A percentile compares a stretch with the other conserved stretches of the same genome.
Evolutionary conservation across 2,329 filamentous ascomycete species (phyloP).

Genomic region (Drechslerella dactyloides): DNA sequence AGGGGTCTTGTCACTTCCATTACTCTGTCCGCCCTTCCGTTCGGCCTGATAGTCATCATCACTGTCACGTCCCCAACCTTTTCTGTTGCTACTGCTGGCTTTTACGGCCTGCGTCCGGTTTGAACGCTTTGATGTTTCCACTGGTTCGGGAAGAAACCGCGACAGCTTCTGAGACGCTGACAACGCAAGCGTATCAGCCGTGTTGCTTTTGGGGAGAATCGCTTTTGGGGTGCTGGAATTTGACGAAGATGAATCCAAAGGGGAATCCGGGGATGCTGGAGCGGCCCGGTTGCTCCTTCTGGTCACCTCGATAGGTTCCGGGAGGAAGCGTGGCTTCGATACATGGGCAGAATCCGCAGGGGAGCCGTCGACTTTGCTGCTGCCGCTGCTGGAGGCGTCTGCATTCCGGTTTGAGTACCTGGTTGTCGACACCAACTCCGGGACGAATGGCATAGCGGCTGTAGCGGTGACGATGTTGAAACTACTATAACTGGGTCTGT

Average conservation of each 20-base stretch:
- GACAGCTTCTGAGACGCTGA: constrained; percentile 5
- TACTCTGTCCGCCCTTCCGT: constrained; percentile 15
- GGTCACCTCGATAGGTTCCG: constrained; percentile 52
- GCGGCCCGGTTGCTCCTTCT: constrained; percentile 51
- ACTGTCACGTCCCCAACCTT: constrained; percentile 49
- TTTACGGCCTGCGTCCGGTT: constrained; percentile 53
- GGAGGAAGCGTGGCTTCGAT: constrained; percentile 50
- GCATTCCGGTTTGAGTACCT: constrained; percentile 46
- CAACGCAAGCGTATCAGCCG: constrained; percentile 11
- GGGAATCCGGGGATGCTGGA: constrained; percentile 13
- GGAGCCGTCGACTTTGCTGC: not conserved
- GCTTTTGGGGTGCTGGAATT: constrained; percentile 43
- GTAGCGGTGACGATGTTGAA: not conserved
- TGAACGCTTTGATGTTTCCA: constrained; percentile 53
- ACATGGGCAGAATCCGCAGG: constrained; percentile 15
- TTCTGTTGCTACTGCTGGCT: constrained; percentile 20
- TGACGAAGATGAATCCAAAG: constrained; percentile 14
- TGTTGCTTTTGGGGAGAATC: constrained; percentile 17
- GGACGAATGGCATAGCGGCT: constrained; percentile 44
- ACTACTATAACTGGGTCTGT: not conserved
- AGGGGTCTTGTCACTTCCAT: constrained; percentile 5
- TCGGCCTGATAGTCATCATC: constrained; percentile 33
- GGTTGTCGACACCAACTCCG: constrained; percentile 43
- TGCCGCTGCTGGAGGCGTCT: constrained; percentile 17
- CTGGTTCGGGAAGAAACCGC: constrained; percentile 52